These are phyloP conservation scores for Suillus sp. DNA, from an alignment of 768 basidiomycete species.

Conservation along the genomic window DNA sequence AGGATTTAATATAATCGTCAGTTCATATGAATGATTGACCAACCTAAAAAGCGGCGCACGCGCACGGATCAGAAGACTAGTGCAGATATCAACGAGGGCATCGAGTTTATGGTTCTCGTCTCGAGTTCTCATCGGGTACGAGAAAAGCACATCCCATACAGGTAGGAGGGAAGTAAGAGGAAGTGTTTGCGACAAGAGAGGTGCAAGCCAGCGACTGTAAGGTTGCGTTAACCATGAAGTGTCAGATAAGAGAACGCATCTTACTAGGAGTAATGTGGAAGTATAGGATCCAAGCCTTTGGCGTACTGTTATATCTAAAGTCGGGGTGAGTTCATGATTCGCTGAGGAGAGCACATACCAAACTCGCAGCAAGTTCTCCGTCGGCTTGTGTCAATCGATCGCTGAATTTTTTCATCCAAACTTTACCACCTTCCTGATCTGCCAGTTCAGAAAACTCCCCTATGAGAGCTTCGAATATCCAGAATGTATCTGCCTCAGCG, in stretches of 20 bases:
- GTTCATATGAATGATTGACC: slow-evolving; percentile 20
- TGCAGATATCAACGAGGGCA: slow-evolving; percentile 68
- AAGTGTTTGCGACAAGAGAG: slow-evolving; percentile 72
- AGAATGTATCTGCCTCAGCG: slow-evolving; percentile 80
- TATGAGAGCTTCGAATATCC: slow-evolving; percentile 75
- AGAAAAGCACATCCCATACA: slow-evolving; percentile 74
- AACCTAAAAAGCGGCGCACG: slow-evolving; percentile 59
- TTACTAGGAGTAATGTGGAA: slow-evolving; percentile 83
- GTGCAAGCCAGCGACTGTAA: slow-evolving; percentile 71
- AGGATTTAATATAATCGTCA: slow-evolving; percentile 7
- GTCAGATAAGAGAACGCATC: slow-evolving; percentile 28
- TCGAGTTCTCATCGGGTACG: slow-evolving; percentile 55
- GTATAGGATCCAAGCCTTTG: slow-evolving; percentile 66
- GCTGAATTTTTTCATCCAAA: slow-evolving; percentile 66
- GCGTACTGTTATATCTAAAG: slow-evolving; percentile 43
- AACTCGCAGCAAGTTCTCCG: slow-evolving; percentile 53
- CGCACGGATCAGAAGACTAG: slow-evolving; percentile 65
- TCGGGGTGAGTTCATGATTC: neutral
- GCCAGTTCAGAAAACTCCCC: slow-evolving; percentile 76
- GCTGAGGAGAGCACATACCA: slow-evolving; percentile 44
- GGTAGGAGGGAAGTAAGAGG: slow-evolving; percentile 59
- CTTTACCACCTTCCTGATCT: slow-evolving; percentile 59
- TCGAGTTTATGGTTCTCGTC: slow-evolving; percentile 63
- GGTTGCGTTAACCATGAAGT: slow-evolving; percentile 7
- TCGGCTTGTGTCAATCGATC: slow-evolving; percentile 66